phyloP scores from a whole-genome alignment of 2,329 filamentous ascomycete species.

The Blumeria hordei region DNA sequence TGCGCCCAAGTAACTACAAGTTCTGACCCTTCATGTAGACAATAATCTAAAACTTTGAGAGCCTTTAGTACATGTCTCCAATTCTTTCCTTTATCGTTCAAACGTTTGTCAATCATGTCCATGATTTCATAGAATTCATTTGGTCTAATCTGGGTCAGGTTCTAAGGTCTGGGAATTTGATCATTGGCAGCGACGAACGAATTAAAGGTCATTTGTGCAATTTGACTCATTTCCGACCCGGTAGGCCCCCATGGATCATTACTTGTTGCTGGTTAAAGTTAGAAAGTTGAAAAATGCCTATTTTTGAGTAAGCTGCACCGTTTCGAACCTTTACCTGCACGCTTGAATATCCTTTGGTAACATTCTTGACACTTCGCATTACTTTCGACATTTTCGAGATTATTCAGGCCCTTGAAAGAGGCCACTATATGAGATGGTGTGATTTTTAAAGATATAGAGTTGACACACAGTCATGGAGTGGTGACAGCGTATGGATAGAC shows the following conservation, averaged over 20 bases:
- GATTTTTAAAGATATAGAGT: not conserved
- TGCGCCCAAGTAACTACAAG: conserved; percentile 92
- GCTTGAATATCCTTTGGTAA: conserved; percentile 92
- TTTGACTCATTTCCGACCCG: conserved; percentile 95
- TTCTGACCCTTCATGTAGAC: conserved; percentile 89
- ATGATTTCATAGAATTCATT: conserved; percentile 99
- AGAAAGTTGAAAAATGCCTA: conserved; percentile 7
- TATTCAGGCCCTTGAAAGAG: not conserved
- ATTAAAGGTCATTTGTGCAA: conserved; percentile 92
- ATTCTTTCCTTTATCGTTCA: conserved; percentile 99
- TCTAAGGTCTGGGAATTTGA: not conserved
- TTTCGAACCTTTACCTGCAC: conserved; percentile 97
- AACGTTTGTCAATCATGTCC: conserved; percentile 96
- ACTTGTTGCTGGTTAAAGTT: conserved; percentile 53
- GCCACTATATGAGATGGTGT: not conserved
- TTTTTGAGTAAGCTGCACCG: conserved; percentile 29
- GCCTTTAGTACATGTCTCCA: conserved; percentile 97
- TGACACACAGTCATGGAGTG: not conserved
- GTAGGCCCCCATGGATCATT: conserved; percentile 98
- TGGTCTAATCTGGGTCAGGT: conserved; percentile 24
- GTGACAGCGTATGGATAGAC: not conserved
- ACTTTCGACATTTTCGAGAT: conserved; percentile 66
- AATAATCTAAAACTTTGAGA: conserved; percentile 93
- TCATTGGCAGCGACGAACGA: conserved; percentile 29
- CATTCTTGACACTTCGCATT: conserved; percentile 93